phyloP scores from a whole-genome alignment of 306 rosid genomes.

The Hippophae tibetana region DNA sequence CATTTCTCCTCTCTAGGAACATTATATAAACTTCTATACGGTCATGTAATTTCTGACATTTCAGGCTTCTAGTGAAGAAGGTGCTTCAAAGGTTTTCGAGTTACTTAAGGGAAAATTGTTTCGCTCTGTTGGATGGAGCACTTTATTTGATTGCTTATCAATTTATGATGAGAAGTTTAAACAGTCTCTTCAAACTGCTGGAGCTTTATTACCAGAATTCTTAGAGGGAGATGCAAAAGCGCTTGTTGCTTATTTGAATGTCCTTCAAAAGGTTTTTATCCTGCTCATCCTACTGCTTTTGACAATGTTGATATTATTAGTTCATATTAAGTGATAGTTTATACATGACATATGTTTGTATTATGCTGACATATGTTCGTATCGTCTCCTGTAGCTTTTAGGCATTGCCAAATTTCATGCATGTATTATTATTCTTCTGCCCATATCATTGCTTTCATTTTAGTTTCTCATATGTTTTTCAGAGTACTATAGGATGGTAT shows the following conservation, averaged over 20 bases:
- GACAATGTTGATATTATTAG: background rate
- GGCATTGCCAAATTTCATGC: background rate
- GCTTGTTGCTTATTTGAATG: slow-evolving; percentile 83
- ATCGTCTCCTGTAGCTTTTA: slow-evolving; percentile 1
- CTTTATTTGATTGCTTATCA: slow-evolving; percentile 85
- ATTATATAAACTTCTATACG: slow-evolving; percentile 4
- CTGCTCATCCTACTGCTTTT: background rate
- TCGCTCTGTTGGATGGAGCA: slow-evolving; percentile 98
- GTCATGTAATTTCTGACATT: slow-evolving; percentile 7
- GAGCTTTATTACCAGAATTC: slow-evolving; percentile 75
- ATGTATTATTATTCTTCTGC: background rate
- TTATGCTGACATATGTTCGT: too few species aligned
- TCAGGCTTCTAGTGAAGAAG: slow-evolving; percentile 90
- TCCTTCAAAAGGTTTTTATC: slow-evolving; percentile 68
- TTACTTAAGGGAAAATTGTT: slow-evolving; percentile 89
- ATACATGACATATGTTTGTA: background rate
- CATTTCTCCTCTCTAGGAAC: background rate
- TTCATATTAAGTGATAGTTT: background rate
- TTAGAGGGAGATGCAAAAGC: slow-evolving; percentile 98
- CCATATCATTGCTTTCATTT: too few species aligned
- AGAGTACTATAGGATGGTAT: too few species aligned
- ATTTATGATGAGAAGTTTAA: slow-evolving; percentile 91
- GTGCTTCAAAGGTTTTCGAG: slow-evolving; percentile 88
- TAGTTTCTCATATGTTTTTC: too few species aligned
- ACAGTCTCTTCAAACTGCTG: slow-evolving; percentile 84